phyloP scores from a whole-genome alignment of 2,329 filamentous ascomycete species.

The Fusarium sp. region DNA sequence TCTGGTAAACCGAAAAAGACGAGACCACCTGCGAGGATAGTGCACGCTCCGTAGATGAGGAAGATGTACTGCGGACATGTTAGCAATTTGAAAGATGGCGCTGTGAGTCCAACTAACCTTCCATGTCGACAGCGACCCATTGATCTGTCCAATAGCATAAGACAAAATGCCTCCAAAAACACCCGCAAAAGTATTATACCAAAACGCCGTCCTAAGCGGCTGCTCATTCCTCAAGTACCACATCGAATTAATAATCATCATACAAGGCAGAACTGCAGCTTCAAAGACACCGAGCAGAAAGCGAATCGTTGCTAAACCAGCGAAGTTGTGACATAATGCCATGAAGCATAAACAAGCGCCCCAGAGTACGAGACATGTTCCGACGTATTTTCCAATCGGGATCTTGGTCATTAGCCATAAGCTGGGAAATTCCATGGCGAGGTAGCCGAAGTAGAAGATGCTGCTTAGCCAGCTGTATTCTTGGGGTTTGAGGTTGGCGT shows the following conservation, averaged over 20 bases:
- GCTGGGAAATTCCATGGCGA: slow-evolving; percentile 61
- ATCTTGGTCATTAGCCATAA: slow-evolving; percentile 40
- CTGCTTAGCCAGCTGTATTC: slow-evolving; percentile 74
- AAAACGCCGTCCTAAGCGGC: slow-evolving; percentile 49
- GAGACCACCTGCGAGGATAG: background rate
- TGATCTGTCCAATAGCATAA: slow-evolving; percentile 48
- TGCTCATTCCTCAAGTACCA: slow-evolving; percentile 52
- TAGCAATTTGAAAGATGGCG: background rate
- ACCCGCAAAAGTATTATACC: slow-evolving; percentile 50
- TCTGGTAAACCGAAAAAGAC: slow-evolving; percentile 18
- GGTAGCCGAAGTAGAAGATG: slow-evolving; percentile 59
- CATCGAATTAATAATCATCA: slow-evolving; percentile 49
- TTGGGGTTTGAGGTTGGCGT: slow-evolving; percentile 47
- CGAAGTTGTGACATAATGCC: slow-evolving; percentile 42
- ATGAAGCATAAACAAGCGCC: slow-evolving; percentile 44
- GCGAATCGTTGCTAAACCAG: slow-evolving; percentile 41
- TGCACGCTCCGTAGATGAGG: slow-evolving; percentile 42
- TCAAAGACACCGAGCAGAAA: slow-evolving; percentile 50
- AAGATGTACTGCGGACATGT: slow-evolving; percentile 34
- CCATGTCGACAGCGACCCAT: slow-evolving; percentile 42
- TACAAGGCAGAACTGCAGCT: slow-evolving; percentile 45
- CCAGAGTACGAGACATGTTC: slow-evolving; percentile 39
- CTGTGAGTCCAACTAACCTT: background rate
- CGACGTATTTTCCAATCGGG: slow-evolving; percentile 37
- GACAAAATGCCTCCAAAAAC: slow-evolving; percentile 50